Conservation (phyloP, 106 monocot genomes). For the Phalaenopsis equestris region DNA sequence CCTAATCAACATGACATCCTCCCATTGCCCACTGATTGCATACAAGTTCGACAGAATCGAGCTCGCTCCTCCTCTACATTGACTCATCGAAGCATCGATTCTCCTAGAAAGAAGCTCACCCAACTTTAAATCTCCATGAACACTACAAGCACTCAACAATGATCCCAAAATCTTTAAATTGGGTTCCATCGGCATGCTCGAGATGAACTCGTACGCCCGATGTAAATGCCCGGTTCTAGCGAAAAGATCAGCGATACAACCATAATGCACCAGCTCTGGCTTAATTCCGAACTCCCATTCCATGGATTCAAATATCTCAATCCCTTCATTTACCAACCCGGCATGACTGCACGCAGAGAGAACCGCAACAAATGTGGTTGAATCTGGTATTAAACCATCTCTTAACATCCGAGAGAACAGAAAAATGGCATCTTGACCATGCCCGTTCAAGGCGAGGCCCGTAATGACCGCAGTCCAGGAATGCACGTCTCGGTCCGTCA, state of each 20-base stretch:
- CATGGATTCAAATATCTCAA: slow-evolving; percentile 35
- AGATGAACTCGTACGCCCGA: slow-evolving; percentile 38
- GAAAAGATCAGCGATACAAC: slow-evolving; percentile 49
- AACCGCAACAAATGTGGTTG: slow-evolving; percentile 33
- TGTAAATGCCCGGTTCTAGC: slow-evolving; percentile 33
- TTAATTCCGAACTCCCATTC: slow-evolving; percentile 12
- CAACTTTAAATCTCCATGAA: slow-evolving; percentile 30
- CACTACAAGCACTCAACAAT: slow-evolving; percentile 62
- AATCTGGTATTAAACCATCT: slow-evolving; percentile 25
- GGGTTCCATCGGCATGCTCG: slow-evolving; percentile 43
- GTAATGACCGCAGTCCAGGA: slow-evolving; percentile 57
- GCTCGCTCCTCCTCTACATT: slow-evolving; percentile 34
- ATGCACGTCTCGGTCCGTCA: slow-evolving; percentile 29
- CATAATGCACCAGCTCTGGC: slow-evolving; percentile 43
- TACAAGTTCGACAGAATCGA: slow-evolving; percentile 69
- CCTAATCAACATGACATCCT: slow-evolving; percentile 39
- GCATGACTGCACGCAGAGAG: slow-evolving; percentile 55
- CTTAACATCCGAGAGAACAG: slow-evolving; percentile 27
- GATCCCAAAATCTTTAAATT: slow-evolving; percentile 46
- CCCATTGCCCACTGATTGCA: slow-evolving; percentile 46
- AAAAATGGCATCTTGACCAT: slow-evolving; percentile 30
- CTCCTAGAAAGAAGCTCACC: slow-evolving; percentile 30
- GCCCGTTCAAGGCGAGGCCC: slow-evolving; percentile 42
- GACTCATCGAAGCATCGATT: slow-evolving; percentile 24
- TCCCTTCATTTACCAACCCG: slow-evolving; percentile 37